A percentile compares a stretch with the other conserved stretches of the same genome.
phyloP scores from a whole-genome alignment of 352 stramenopile genomes.

The Globisporangium rhizosaccharum region DNA sequence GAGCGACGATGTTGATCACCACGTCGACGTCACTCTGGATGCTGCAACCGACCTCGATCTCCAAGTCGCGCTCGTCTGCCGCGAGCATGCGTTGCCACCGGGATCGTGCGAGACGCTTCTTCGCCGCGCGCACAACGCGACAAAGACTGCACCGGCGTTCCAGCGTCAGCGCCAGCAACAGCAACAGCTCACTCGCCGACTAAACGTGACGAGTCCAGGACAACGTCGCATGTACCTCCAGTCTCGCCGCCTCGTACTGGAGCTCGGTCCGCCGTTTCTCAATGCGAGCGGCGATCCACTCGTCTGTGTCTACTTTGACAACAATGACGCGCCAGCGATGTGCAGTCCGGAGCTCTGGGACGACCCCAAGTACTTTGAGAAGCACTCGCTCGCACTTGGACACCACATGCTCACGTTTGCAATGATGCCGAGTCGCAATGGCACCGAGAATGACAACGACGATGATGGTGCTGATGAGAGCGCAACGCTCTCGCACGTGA shows the following conservation, averaged over 20 bases:
- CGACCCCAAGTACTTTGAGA: slow-evolving; percentile 30
- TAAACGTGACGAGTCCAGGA: slow-evolving; percentile 27
- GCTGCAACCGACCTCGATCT: slow-evolving; percentile 24
- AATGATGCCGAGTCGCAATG: too few relatives aligned
- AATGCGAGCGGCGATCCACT: slow-evolving; percentile 17
- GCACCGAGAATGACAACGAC: too few relatives aligned
- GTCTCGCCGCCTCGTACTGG: slow-evolving; percentile 37
- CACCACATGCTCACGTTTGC: slow-evolving; percentile 44
- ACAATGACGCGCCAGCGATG: slow-evolving; percentile 11
- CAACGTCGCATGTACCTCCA: slow-evolving; percentile 22
- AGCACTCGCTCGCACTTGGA: slow-evolving; percentile 14
- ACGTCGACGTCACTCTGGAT: slow-evolving; percentile 14
- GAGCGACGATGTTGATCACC: slow-evolving; percentile 1
- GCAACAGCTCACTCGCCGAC: not conserved
- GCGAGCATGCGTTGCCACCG: slow-evolving; percentile 15
- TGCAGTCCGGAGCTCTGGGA: slow-evolving; percentile 26
- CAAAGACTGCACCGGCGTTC: slow-evolving; percentile 14
- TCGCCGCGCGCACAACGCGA: slow-evolving; percentile 17
- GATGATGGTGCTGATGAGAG: not conserved
- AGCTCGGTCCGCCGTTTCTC: slow-evolving; percentile 26
- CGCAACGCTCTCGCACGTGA: not conserved
- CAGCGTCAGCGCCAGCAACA: not conserved
- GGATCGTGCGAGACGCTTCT: slow-evolving; percentile 30
- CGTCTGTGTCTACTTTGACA: slow-evolving; percentile 37
- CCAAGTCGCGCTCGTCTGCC: slow-evolving; percentile 35